Base-by-base conservation (phyloP, 2,329 filamentous ascomycete genomes). In the Celoporthe dispersa region DNA sequence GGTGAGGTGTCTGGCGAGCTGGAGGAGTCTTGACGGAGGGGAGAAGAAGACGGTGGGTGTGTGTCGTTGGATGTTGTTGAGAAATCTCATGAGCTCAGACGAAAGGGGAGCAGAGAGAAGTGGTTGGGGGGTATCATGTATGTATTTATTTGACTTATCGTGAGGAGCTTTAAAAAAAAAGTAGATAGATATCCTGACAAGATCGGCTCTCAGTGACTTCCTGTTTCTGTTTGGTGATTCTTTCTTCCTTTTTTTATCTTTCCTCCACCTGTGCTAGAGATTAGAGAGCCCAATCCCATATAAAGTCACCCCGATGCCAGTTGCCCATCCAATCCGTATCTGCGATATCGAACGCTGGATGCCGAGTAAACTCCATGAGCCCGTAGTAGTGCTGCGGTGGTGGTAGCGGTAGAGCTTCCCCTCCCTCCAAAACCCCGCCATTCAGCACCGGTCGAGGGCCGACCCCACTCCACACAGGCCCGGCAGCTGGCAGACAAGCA, bases 291-390 rank as follows among this genome's bases (percentile, higher is more conserved):
- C 44, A n/a, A n/a, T 48, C 7, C 44, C 44, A n/a, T n/a, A 48
- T n/a, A 48, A n/a, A n/a, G 44, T n/a, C 22, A 48, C 44, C 44
- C 25, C 16, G 25, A 8, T 48, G 16, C 19, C 44, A 51, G 8
- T 55, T 28, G n/a, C 51, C 51, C 51, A 25, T 28, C 51, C 51
- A 25, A 12, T 28, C 51, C n/a, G 51, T 55, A 55, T 55, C 51
- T 57, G 53, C 53, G 25, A 31, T 57, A 57, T 31, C 53, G 28
- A 57, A 3, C 4, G 25, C 25, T 57, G 53, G 69, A 72, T 72
- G 68, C 71, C 71, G 71, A 72, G 64, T 39, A 72, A 72, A 72
- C 69, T 72, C 71, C 71, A 71, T 37, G 33, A 37, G 35, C 60
- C 60, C 35, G 31, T 5, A 31, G 8, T n/a, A 31, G 55, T 33